Conservation (phyloP, 2,329 filamentous ascomycete species). For the Alternaria brassicicola region DNA sequence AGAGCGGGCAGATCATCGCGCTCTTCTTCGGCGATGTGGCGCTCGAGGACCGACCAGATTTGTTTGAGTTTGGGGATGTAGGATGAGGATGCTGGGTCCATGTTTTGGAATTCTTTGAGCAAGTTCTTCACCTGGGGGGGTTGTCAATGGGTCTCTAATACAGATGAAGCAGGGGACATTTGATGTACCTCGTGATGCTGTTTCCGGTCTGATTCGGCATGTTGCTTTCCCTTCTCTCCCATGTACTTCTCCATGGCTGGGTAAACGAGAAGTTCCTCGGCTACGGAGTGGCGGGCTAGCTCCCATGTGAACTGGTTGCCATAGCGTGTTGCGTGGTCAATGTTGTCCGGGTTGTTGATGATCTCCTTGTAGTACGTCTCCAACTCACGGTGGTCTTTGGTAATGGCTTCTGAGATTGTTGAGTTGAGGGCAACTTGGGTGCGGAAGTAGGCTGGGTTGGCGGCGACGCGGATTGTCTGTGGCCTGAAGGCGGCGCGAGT, state of each 20-base stretch:
- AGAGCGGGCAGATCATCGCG: constrained; percentile 38
- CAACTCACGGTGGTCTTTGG: constrained; percentile 51
- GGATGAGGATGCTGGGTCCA: constrained; percentile 24
- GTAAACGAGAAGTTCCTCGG: constrained; percentile 56
- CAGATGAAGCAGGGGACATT: background rate
- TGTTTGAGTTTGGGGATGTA: constrained; percentile 37
- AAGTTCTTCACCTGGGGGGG: constrained; percentile 35
- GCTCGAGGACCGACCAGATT: constrained; percentile 26
- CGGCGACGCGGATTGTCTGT: constrained; percentile 1
- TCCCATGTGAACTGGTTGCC: constrained; percentile 62
- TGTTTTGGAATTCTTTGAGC: constrained; percentile 42
- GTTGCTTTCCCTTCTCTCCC: constrained; percentile 34
- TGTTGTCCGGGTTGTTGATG: constrained; percentile 44
- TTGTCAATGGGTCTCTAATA: background rate
- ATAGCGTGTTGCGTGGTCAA: constrained; percentile 53
- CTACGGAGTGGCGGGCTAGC: constrained; percentile 58
- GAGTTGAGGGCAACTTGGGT: constrained; percentile 2
- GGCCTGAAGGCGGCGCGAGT: constrained; percentile 14
- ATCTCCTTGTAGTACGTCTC: constrained; percentile 54
- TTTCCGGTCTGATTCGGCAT: constrained; percentile 42
- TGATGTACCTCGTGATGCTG: constrained; percentile 41
- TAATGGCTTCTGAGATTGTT: constrained; percentile 39
- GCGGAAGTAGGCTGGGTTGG: constrained; percentile 8
- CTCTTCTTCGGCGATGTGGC: constrained; percentile 44
- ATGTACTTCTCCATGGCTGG: constrained; percentile 48